These are phyloP conservation scores for Saposhnikovia divaricata DNA, from an alignment of 129 eudicot genomes.

Conservation along the genomic window DNA sequence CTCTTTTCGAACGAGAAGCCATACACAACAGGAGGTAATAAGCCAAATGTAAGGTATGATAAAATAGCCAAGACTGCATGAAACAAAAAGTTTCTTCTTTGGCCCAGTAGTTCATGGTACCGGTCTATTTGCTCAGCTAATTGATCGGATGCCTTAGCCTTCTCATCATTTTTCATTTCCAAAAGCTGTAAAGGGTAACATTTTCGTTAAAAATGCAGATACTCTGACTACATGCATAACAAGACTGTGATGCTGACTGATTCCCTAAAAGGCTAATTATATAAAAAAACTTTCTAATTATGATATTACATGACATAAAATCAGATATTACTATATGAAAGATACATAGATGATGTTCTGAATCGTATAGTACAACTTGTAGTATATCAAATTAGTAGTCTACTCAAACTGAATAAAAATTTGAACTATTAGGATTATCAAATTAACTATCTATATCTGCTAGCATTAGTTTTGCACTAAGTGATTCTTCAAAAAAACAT, in stretches of 20 bases:
- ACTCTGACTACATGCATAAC: slow-evolving; percentile 1
- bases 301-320: neutral
- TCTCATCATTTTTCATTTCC: slow-evolving; percentile 41
- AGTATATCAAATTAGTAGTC: neutral
- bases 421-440: neutral
- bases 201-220: slow-evolving; percentile 3
- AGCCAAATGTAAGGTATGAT: slow-evolving; percentile 66
- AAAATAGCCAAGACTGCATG: slow-evolving; percentile 41
- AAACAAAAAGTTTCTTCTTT: slow-evolving; percentile 43
- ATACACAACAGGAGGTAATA: slow-evolving; percentile 51
- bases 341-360: neutral
- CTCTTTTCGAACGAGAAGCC: slow-evolving; percentile 61
- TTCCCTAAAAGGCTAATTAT: neutral
- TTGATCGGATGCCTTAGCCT: slow-evolving; percentile 18
- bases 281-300: neutral
- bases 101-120: slow-evolving; percentile 57
- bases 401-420: neutral
- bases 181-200: slow-evolving; percentile 42
- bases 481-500: neutral
- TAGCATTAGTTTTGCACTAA: neutral
- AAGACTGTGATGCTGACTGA: neutral
- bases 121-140: slow-evolving; percentile 23
- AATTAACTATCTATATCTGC: neutral
- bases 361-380: neutral
- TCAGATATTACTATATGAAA: neutral